Base-by-base conservation (phyloP, 306 rosid species). In the Datisca glomerata region DNA sequence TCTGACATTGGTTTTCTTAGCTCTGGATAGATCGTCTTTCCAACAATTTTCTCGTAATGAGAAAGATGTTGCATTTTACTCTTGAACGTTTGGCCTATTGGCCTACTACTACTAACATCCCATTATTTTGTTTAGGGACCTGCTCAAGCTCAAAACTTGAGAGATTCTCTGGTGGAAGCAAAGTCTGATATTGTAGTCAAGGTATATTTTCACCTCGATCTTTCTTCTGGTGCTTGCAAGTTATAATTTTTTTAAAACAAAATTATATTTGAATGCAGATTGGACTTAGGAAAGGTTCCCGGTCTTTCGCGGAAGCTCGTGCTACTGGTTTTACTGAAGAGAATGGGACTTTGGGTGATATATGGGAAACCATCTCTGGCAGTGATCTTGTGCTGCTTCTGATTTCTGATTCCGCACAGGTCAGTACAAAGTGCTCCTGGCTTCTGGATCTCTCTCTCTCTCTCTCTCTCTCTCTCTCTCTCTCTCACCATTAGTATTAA, bases 371-470 rank as follows among this genome's bases (percentile, higher is more conserved):
- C 23, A 32, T 89, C 50, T 68, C 86, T 0, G 74, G 75, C 43
- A 84, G 96, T 64, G 98, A 89, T 71, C 93, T 89, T 24, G 95
- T 89, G 40, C 56, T 89, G 84, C 78, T 89, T 13, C 68, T 89
- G 27, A 89, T 89, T 65, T 89, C 96, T 54, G 98, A 89, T 61
- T 65, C 98, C 41, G 98, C 98, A 2, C 98, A 89, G 93, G 98
- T 79, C 56, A 39, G 57, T 31, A 8, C n/a, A 11, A 8, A 1
- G 4, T 28, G 4, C 1, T 28, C 11, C 33, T 28, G 7, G 1
- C 7, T 28, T 12, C 11, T 12, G 36, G 36, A 31, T 31, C 36
- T 31, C 9, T 8, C n/a, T 31, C 36, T 14, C 1, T 28, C 33
- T 6, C 11, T 31, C 36, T 31, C 9, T 8, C n/a, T 31, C 36